These are phyloP conservation scores for Solanum tarijense DNA, from an alignment of 257 asterid genomes.

Conservation along the genomic window DNA sequence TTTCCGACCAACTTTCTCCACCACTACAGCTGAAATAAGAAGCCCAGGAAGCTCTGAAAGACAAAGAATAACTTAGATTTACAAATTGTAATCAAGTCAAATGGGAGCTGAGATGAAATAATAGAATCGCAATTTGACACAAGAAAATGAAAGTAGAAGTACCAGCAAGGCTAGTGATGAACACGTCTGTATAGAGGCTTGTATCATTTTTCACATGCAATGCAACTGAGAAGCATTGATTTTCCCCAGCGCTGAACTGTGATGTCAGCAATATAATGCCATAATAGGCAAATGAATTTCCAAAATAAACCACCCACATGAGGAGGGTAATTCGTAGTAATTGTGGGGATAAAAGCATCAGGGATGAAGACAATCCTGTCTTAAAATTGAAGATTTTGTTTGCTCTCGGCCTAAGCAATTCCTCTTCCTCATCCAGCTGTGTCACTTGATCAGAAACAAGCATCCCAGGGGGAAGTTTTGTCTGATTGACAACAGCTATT, in stretches of 20 bases:
- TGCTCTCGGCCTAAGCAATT: slow-evolving; percentile 14
- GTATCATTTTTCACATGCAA: slow-evolving; percentile 11
- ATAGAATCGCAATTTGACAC: neutral
- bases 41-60: slow-evolving; percentile 85
- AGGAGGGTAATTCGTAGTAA: slow-evolving; percentile 46
- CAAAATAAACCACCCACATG: slow-evolving; percentile 57
- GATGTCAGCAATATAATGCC: slow-evolving; percentile 80
- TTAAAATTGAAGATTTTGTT: slow-evolving; percentile 5
- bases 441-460: slow-evolving; percentile 35
- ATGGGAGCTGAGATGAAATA: neutral
- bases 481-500: slow-evolving; percentile 39
- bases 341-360: slow-evolving; percentile 36
- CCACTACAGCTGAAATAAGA: slow-evolving; percentile 42
- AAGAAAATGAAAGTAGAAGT: neutral
- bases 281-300: slow-evolving; percentile 70
- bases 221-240: slow-evolving; percentile 22
- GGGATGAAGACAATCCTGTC: slow-evolving; percentile 29
- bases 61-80: neutral
- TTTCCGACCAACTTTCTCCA: slow-evolving; percentile 72
- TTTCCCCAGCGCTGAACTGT: slow-evolving; percentile 48
- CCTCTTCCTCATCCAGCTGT: slow-evolving; percentile 20
- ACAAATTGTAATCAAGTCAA: neutral
- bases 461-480: slow-evolving; percentile 46
- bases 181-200: slow-evolving; percentile 49
- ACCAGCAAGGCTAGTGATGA: slow-evolving; percentile 83